Evolutionary conservation across 495 filamentous ascomycete species (phyloP), one percentile per base, ranked within the genome.

Genomic region (Xylaria venustula): DNA sequence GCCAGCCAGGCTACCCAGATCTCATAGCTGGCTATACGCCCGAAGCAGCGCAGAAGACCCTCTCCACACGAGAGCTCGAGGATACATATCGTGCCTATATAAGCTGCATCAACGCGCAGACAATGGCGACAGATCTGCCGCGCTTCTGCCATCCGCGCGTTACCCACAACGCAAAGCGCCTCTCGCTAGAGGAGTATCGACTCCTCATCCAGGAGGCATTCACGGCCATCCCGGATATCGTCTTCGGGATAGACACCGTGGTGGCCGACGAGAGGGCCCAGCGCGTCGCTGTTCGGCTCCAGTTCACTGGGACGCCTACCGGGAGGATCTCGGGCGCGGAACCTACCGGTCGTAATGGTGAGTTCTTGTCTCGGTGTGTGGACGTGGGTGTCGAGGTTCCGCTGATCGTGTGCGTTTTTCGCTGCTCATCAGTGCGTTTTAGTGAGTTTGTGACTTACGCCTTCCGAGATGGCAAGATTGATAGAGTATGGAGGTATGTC

Each of bases 381-480:
- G 30, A 11, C 11, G 5, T 34, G 30, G n/a, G n/a, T n/a, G n/a
- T n/a, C n/a, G n/a, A n/a, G n/a, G n/a, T n/a, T 34, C 11, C 30
- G 46, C 22, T 49, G 46, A 11, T 11, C 23, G 6, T 28, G 26
- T n/a, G 12, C 15, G 3, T 2, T 2, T 15, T 17, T 34, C 2
- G 14, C 32, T 25, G 19, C n/a, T n/a, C n/a, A 54, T 17, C 14
- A 55, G 72, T 76, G 12, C 50, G 52, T n/a, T 71, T 71, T 49
- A 42, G 64, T 37, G 71, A 76, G 41, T 66, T 70, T 45, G 74
- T 62, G 32, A 73, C 73, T 25, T 77, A 74, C 54, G 66, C 56
- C 55, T 69, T 77, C 56, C 63, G 66, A 14, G 61, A 67, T 1
- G 71, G 73, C 26, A 74, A 65, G 66, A 75, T 77, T 5, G 67